Conservation (phyloP, 768 basidiomycete species). For the Stropharia rugosoannulata region DNA sequence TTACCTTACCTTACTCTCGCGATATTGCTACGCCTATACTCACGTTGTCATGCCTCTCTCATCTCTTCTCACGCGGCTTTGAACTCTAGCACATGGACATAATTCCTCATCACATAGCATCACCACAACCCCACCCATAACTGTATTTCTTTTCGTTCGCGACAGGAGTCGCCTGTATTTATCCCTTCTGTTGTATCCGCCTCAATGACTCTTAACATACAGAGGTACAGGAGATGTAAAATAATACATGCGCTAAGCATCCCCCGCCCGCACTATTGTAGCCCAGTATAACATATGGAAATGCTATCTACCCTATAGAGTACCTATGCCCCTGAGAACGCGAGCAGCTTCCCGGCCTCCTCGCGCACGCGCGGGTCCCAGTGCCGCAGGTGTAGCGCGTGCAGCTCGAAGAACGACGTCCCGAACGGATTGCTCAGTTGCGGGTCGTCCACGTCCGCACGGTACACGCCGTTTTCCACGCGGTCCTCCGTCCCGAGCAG, state of each 20-base stretch:
- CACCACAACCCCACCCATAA: conserved; percentile 10
- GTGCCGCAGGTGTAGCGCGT: conserved; percentile 58
- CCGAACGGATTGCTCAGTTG: conserved; percentile 80
- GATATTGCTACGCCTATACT: conserved; percentile 12
- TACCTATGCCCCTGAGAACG: conserved; percentile 26
- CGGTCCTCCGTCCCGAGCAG: conserved; percentile 88
- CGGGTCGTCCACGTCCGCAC: conserved; percentile 86
- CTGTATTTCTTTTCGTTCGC: conserved; percentile 15
- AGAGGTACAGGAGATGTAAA: conserved; percentile 20
- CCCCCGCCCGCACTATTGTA: not conserved
- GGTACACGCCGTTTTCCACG: conserved; percentile 80
- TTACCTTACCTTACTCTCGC: conserved; percentile 8
- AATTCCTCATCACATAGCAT: conserved; percentile 7
- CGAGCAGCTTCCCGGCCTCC: conserved; percentile 60
- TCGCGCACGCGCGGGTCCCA: conserved; percentile 67
- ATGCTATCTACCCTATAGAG: conserved; percentile 1
- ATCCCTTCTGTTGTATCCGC: conserved; percentile 14
- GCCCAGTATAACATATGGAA: not conserved
- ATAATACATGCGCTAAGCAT: conserved; percentile 17
- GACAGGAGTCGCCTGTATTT: conserved; percentile 24
- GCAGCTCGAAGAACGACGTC: conserved; percentile 84
- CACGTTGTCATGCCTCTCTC: not conserved
- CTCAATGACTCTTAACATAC: conserved; percentile 16
- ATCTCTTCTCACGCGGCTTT: not conserved
- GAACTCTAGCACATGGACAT: conserved; percentile 15